Percentiles rank a stretch among this genome's conserved stretches.
phyloP scores from a whole-genome alignment of 768 basidiomycete genomes.

The Podaxis rugospora region DNA sequence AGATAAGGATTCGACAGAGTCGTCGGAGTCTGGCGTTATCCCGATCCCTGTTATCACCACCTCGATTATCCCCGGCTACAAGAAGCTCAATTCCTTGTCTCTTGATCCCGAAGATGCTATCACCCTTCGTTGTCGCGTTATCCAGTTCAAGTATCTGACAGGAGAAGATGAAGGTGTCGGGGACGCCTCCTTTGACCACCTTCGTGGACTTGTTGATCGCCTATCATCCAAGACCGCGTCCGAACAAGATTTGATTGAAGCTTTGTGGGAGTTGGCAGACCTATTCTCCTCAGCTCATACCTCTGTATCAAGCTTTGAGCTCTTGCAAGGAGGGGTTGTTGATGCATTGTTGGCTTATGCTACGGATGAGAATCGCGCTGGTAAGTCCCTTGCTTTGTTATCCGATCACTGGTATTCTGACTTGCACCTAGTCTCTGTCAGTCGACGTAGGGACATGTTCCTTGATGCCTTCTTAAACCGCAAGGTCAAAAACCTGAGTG shows the following conservation, averaged over 20 bases:
- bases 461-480: constrained; percentile 71
- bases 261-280: constrained; percentile 70
- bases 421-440: constrained; percentile 46
- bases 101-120: constrained; percentile 88
- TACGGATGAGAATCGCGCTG: constrained; percentile 56
- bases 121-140: constrained; percentile 85
- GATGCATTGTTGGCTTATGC: constrained; percentile 83
- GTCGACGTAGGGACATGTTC: constrained; percentile 71
- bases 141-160: constrained; percentile 76
- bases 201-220: constrained; percentile 60
- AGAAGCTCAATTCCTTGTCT: constrained; percentile 63
- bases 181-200: constrained; percentile 58
- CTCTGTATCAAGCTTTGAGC: constrained; percentile 92
- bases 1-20: constrained; percentile 6
- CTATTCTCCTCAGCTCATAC: constrained; percentile 73
- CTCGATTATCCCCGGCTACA: constrained; percentile 56
- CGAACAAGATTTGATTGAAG: constrained; percentile 60
- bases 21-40: constrained; percentile 14
- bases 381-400: constrained; percentile 33
- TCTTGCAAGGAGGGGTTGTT: constrained; percentile 90
- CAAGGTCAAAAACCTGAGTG: constrained; percentile 36
- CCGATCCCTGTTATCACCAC: constrained; percentile 33
- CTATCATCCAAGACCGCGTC: constrained; percentile 51
- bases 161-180: constrained; percentile 51
- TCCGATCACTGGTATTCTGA: not conserved